A percentile compares a stretch with the other conserved stretches of the same genome.
Conservation (phyloP, 2,329 filamentous ascomycete species). For the Scleromitrula shiraiana region DNA sequence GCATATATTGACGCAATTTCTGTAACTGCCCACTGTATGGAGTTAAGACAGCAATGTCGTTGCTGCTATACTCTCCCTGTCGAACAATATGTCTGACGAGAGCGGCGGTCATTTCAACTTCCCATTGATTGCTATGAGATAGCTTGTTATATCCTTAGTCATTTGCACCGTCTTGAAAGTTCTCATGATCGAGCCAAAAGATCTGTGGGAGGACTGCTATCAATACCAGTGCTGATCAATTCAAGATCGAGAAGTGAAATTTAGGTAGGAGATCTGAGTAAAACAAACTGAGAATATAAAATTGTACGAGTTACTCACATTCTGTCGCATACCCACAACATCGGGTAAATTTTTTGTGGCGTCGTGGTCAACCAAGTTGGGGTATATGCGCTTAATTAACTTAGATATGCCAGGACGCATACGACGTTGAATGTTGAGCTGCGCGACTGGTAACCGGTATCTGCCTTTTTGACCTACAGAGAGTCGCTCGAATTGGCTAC, state of each 20-base stretch:
- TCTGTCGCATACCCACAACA: constrained; percentile 24
- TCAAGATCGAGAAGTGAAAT: background rate
- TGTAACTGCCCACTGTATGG: constrained; percentile 53
- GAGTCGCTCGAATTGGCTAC: constrained; percentile 25
- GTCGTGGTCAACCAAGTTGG: constrained; percentile 19
- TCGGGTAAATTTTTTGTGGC: constrained; percentile 14
- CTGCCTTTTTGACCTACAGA: constrained; percentile 13
- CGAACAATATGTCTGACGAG: constrained; percentile 57
- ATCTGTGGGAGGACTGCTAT: constrained; percentile 8
- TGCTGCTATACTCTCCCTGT: constrained; percentile 51
- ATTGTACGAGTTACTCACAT: no score
- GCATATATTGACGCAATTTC: constrained; percentile 19
- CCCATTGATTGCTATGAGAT: constrained; percentile 41
- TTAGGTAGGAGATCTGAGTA: no score
- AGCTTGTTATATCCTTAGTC: background rate
- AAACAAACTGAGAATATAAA: no score
- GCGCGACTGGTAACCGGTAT: constrained; percentile 18
- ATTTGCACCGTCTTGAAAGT: constrained; percentile 15
- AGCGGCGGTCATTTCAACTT: constrained; percentile 54
- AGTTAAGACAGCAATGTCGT: constrained; percentile 64
- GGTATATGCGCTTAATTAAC: constrained; percentile 22
- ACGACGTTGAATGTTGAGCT: constrained; percentile 24
- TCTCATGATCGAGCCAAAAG: constrained; percentile 24
- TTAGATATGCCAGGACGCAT: constrained; percentile 26
- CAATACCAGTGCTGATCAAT: background rate